These are phyloP conservation scores for Penicillium sp. DNA, from an alignment of 2,329 filamentous ascomycete species.

Conservation along the genomic window DNA sequence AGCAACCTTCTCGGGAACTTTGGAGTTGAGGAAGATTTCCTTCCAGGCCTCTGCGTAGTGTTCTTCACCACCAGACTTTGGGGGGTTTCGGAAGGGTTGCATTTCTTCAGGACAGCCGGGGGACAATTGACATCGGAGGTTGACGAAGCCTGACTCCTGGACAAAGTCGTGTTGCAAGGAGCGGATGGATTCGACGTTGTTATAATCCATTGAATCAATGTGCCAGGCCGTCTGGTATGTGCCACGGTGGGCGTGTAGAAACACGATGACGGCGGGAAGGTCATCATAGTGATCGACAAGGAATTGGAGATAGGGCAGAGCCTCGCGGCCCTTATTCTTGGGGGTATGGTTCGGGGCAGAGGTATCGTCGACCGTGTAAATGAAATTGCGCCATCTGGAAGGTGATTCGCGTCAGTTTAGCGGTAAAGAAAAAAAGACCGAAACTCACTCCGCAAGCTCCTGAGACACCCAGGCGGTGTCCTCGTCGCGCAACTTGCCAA, in stretches of 20 bases:
- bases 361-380: conserved; percentile 42
- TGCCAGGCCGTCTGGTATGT: conserved; percentile 48
- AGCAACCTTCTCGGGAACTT: conserved; percentile 47
- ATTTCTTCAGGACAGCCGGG: conserved; percentile 33
- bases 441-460: conserved; percentile 41
- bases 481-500: conserved; percentile 42
- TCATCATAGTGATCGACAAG: conserved; percentile 44
- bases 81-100: conserved; percentile 21
- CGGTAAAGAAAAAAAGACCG: background rate
- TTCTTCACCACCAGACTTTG: conserved; percentile 24
- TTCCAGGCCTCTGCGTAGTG: conserved; percentile 30
- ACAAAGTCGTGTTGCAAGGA: conserved; percentile 49
- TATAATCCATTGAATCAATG: conserved; percentile 53
- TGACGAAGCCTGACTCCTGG: conserved; percentile 52
- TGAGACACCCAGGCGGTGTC: conserved; percentile 45
- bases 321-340: conserved; percentile 44
- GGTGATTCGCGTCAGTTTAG: conserved; percentile 1
- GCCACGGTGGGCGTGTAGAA: conserved; percentile 54
- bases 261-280: conserved; percentile 50
- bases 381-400: conserved; percentile 43
- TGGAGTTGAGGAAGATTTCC: conserved; percentile 17
- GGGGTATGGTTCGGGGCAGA: conserved; percentile 30
- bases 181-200: conserved; percentile 49
- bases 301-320: conserved; percentile 45
- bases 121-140: conserved; percentile 49